These are phyloP conservation scores for Rhodotorula glutinis DNA, from an alignment of 1,284 basidiomycete species.

Conservation along the genomic window DNA sequence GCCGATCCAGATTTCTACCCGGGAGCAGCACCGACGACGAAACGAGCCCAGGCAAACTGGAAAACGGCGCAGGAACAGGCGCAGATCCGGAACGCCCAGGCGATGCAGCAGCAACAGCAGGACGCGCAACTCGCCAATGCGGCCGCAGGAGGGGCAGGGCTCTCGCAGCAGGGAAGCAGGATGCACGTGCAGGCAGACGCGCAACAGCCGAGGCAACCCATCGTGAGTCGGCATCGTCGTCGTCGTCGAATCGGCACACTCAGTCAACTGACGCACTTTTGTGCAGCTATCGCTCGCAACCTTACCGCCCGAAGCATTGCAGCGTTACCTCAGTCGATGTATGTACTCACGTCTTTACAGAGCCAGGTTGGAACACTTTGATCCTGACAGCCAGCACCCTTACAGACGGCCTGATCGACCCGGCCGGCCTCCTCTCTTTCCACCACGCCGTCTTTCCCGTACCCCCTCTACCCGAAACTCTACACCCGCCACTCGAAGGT, in stretches of 20 bases:
- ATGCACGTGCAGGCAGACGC: background rate
- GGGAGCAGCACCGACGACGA: constrained; percentile 18
- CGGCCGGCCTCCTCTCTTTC: constrained; percentile 34
- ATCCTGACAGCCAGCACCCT: background rate
- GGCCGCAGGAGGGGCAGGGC: background rate
- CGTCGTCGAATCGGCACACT: background rate
- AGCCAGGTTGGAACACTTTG: too few species aligned
- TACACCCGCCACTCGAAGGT: constrained; percentile 33
- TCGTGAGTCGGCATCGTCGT: background rate
- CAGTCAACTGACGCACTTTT: background rate
- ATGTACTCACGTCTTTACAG: too few species aligned
- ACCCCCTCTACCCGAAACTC: constrained; percentile 27
- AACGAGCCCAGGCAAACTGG: constrained; percentile 4
- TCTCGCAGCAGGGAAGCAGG: too few species aligned
- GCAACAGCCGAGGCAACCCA: constrained; percentile 3
- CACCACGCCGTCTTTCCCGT: constrained; percentile 40
- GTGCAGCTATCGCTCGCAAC: constrained; percentile 28
- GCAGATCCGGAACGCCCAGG: background rate
- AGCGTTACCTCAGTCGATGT: constrained; percentile 38
- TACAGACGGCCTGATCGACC: constrained; percentile 35
- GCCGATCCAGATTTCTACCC: constrained; percentile 15
- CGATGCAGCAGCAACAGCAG: background rate
- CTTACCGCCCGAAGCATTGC: constrained; percentile 29
- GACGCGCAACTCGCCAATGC: background rate
- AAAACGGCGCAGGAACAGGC: constrained; percentile 4